These are phyloP conservation scores for Lactarius trivialis DNA, from an alignment of 768 basidiomycete genomes.

Conservation along the genomic window DNA sequence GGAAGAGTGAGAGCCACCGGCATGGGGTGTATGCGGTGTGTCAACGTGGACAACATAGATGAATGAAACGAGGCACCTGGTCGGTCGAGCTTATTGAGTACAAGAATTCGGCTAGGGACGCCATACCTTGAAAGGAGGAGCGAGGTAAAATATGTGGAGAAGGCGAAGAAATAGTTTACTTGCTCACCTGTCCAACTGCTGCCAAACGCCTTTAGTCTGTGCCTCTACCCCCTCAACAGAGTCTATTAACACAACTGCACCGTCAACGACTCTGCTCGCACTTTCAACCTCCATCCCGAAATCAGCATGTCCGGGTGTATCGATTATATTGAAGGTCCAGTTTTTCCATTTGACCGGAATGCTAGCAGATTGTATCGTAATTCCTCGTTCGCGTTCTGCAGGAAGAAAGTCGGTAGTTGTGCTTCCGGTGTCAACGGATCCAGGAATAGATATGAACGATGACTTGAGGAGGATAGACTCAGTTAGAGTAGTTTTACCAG, in stretches of 20 bases:
- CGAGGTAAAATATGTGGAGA: neutral
- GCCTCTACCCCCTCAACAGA: slow-evolving; percentile 90
- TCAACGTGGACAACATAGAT: slow-evolving; percentile 64
- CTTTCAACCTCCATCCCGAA: slow-evolving; percentile 98
- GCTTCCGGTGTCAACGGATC: slow-evolving; percentile 84
- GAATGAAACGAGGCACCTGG: slow-evolving; percentile 74
- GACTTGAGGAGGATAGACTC: slow-evolving; percentile 80
- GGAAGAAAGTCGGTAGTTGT: slow-evolving; percentile 88
- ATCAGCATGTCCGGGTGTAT: slow-evolving; percentile 89
- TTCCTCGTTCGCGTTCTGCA: slow-evolving; percentile 83
- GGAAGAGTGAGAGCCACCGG: slow-evolving; percentile 68
- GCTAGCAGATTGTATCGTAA: slow-evolving; percentile 89
- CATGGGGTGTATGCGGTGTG: slow-evolving; percentile 68
- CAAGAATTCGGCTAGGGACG: slow-evolving; percentile 72
- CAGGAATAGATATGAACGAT: slow-evolving; percentile 62
- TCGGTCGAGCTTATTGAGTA: slow-evolving; percentile 84
- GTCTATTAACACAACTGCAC: slow-evolving; percentile 82
- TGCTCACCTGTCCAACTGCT: slow-evolving; percentile 72
- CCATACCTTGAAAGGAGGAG: slow-evolving; percentile 52
- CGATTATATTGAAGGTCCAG: slow-evolving; percentile 82
- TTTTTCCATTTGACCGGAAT: slow-evolving; percentile 82
- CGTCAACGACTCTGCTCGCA: slow-evolving; percentile 84
- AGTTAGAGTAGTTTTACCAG: slow-evolving; percentile 84
- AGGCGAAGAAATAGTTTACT: slow-evolving; percentile 26
- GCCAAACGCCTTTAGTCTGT: slow-evolving; percentile 87